These are phyloP conservation scores for Macrocybe gigantea DNA, from an alignment of 768 basidiomycete genomes.

Conservation along the genomic window DNA sequence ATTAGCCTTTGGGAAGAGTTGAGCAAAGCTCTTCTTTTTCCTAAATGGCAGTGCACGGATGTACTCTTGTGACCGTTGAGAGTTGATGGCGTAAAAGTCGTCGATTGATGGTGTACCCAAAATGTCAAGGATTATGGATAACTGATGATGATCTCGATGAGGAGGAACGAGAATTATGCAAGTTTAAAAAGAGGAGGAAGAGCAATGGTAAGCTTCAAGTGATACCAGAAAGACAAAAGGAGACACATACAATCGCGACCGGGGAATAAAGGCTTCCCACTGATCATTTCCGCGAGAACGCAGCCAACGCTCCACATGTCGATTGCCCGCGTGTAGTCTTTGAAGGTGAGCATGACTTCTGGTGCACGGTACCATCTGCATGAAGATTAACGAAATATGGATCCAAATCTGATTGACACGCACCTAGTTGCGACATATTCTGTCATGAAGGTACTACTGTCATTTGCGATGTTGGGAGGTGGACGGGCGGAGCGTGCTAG, in stretches of 20 bases:
- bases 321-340: constrained; percentile 87
- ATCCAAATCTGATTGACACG: constrained; percentile 5
- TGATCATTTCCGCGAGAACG: constrained; percentile 87
- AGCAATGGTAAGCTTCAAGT: constrained; percentile 4
- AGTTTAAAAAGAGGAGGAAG: not conserved
- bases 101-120: constrained; percentile 88
- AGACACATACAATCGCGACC: constrained; percentile 77
- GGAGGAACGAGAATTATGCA: constrained; percentile 1
- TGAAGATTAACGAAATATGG: constrained; percentile 3
- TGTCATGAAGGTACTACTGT: constrained; percentile 78
- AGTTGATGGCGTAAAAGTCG: constrained; percentile 91
- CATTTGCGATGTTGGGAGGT: constrained; percentile 66
- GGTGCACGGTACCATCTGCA: constrained; percentile 93
- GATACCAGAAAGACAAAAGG: not conserved
- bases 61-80: constrained; percentile 73
- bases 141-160: constrained; percentile 80
- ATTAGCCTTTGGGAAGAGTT: constrained; percentile 73
- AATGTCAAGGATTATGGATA: constrained; percentile 90
- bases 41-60: constrained; percentile 86
- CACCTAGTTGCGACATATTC: constrained; percentile 95
- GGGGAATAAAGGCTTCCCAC: constrained; percentile 89
- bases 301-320: constrained; percentile 88
- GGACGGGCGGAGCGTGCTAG: constrained; percentile 76
- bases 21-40: constrained; percentile 65
- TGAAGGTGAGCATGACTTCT: constrained; percentile 97